A percentile compares a stretch with the other conserved stretches of the same genome.
phyloP scores from a whole-genome alignment of 2,329 filamentous ascomycete genomes.

The Bisporella sp. region DNA sequence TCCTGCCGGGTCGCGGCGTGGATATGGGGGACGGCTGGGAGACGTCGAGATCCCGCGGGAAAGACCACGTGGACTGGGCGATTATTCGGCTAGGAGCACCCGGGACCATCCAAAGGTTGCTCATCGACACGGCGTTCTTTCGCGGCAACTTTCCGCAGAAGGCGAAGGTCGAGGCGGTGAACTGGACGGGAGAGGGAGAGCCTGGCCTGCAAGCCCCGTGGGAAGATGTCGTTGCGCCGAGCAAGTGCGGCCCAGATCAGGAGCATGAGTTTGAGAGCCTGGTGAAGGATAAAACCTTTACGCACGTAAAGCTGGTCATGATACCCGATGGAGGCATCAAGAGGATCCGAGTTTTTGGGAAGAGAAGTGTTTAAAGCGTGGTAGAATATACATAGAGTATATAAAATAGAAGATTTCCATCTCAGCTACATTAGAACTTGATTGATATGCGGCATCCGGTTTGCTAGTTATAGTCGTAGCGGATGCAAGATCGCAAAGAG shows the following conservation, averaged over 20 bases:
- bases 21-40: slow-evolving; percentile 91
- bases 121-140: slow-evolving; percentile 79
- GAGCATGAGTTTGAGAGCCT: slow-evolving; percentile 60
- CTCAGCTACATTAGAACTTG: too few species aligned
- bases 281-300: slow-evolving; percentile 55
- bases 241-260: slow-evolving; percentile 64
- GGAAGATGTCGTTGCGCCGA: slow-evolving; percentile 58
- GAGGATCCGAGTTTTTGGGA: slow-evolving; percentile 71
- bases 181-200: slow-evolving; percentile 46
- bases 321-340: slow-evolving; percentile 93
- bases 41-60: slow-evolving; percentile 65
- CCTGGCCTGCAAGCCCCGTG: slow-evolving; percentile 54
- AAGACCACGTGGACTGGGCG: slow-evolving; percentile 73
- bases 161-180: slow-evolving; percentile 58
- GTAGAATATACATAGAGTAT: neutral
- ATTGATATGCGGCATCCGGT: too few species aligned
- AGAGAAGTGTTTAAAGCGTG: slow-evolving; percentile 31
- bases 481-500: too few species aligned
- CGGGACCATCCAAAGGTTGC: slow-evolving; percentile 56
- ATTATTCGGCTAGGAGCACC: slow-evolving; percentile 65
- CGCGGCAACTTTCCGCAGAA: slow-evolving; percentile 78
- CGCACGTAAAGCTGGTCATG: slow-evolving; percentile 77
- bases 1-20: slow-evolving; percentile 70
- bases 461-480: too few species aligned
- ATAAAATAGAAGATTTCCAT: too few species aligned